Base-by-base conservation (phyloP, 192 early-diverging fungal species). In the Fimicolochytrium jonesii region DNA sequence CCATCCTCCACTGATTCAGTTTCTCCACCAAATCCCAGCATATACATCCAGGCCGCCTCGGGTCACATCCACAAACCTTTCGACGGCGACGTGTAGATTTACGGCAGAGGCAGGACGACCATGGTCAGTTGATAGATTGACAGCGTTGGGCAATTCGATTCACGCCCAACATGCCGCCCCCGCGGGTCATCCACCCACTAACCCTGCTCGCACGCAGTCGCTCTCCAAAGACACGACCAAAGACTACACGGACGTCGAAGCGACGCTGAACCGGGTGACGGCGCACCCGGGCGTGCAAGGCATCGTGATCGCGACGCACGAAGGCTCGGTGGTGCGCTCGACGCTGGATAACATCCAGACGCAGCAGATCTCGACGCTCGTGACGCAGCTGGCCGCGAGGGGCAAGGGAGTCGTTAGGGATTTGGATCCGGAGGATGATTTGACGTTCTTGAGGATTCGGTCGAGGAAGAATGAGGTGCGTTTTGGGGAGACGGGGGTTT, bases 261-360 rank as follows among this genome's bases (percentile, higher is more conserved):
- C 70, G 6, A 71, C 77, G 3, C 56, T 78, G 32, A 75, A 74
- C 37, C 73, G 79, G n/a, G 53, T 83, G 32, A 71, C 76, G 49
- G 52, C 71, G 2, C 81, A 83, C 52, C 81, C 81, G 55, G 81
- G 81, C 30, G 81, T 83, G 6, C 76, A 81, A 49, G 81, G 81
- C 68, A 77, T 83, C 42, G 81, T 82, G 9, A 76, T 83, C 46
- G 74, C 72, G 13, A 79, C 69, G 0, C 81, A 83, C 50, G 76
- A 80, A 53, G 81, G 81, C 9, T 62, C 72, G 6, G 79, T 83
- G 18, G 72, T 83, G 17, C 48, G 72, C 3, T 82, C 79, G 2
- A 83, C 77, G 3, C 54, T 83, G 13, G 81, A 83, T 56, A 83
- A 83, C 57, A 83, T 83, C 57, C 81, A 83, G 56, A 83, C 81